Base-by-base conservation (phyloP, 2,329 filamentous ascomycete genomes). In the Boeremia exigua region DNA sequence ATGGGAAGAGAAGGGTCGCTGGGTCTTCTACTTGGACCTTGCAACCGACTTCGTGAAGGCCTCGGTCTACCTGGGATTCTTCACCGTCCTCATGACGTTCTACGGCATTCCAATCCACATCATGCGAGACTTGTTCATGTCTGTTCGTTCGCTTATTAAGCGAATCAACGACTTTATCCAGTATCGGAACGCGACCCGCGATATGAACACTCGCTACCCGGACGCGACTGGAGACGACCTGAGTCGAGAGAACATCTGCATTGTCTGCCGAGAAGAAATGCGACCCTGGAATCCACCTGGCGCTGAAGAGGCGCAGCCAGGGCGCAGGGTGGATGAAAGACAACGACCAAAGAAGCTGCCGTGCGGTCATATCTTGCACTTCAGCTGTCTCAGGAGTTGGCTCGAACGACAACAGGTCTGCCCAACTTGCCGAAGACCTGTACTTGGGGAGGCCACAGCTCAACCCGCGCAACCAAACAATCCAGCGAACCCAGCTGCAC, bases 191-290 rank as follows among this genome's bases (percentile, higher is more conserved):
- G 95, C 95, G 2, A 92, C 96, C 3, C 85, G 89, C 63, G 92
- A 98, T 72, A 98, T 99, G 92, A 95, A 96, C 70, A 86, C 86
- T 57, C 81, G 86, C 67, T 98, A 97, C 72, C 90, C 91, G 4
- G 95, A 99, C 73, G 95, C 95, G 1, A 96, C 91, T 1, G 83
- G 85, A 2, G 91, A 96, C 63, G 94, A 99, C 62, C 85, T 99
- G 23, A 81, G 82, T 27, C 84, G 90, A 44, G 94, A 97, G 72
- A 92, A 96, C 68, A 96, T 95, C 2, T 99, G 95, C 75, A 99
- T 99, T 66, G 96, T 99, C 51, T 99, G 95, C 75, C 87, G 95
- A 58, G 95, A 99, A 74, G 91, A 96, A 62, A 99, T 99, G 95
- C 86, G 86, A 30, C 87, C 89, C 1, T 96, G 92, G 90, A 81